A percentile compares a stretch with the other conserved stretches of the same genome.
Conservation (phyloP, 306 rosid genomes). For the Mimosa bimucronata region DNA sequence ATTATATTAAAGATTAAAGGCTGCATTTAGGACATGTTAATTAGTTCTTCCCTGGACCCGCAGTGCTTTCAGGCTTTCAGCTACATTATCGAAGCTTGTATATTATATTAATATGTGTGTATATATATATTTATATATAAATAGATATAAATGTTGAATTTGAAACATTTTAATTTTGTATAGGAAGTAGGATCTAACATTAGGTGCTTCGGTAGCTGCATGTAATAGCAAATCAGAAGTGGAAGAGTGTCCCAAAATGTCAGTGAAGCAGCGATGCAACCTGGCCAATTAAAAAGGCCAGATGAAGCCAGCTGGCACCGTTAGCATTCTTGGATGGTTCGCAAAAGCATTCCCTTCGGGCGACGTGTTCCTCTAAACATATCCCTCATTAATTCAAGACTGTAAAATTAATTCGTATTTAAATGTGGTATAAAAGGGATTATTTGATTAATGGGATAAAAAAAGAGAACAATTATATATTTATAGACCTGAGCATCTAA, state of each 20-base stretch:
- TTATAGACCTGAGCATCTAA: no score
- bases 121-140: background rate
- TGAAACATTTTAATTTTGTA: background rate
- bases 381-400: background rate
- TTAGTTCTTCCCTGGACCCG: background rate
- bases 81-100: no score
- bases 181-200: background rate
- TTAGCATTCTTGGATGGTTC: background rate
- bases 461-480: no score
- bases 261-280: background rate
- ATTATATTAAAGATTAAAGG: background rate
- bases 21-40: background rate
- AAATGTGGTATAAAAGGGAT: no score
- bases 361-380: background rate
- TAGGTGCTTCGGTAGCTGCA: background rate
- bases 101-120: no score
- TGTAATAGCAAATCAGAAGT: background rate
- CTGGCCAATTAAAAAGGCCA: background rate
- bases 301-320: background rate
- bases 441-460: no score
- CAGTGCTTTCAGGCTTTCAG: background rate
- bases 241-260: background rate
- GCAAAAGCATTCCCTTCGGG: background rate
- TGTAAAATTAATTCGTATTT: no score
- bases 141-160: background rate